phyloP scores from a whole-genome alignment of 2,329 filamentous ascomycete species.

The Fusarium heterosporum region DNA sequence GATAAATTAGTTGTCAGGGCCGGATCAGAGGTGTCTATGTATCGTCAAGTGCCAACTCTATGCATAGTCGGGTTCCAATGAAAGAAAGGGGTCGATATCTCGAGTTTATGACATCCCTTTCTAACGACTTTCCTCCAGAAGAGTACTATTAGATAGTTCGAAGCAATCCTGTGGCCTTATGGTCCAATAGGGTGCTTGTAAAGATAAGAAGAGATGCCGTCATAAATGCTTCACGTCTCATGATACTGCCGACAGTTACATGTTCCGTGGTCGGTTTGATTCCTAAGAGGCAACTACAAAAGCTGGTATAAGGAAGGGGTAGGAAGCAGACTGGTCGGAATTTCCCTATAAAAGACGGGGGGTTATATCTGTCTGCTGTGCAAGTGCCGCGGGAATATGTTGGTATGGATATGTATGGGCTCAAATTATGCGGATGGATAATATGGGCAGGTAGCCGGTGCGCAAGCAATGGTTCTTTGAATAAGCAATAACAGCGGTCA shows the following conservation, averaged over 20 bases:
- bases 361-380: neutral
- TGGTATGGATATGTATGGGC: neutral
- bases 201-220: slow-evolving; percentile 2
- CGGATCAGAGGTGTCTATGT: neutral
- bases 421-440: neutral
- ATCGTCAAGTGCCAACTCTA: neutral
- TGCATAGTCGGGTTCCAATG: slow-evolving; percentile 3
- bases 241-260: neutral
- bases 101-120: neutral
- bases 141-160: neutral
- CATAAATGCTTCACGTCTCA: neutral
- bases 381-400: neutral
- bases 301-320: neutral
- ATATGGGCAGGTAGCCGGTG: neutral
- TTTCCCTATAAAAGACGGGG: neutral
- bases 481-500: slow-evolving; percentile 1
- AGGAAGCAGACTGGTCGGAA: neutral
- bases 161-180: neutral
- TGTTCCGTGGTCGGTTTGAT: neutral
- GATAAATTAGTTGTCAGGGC: neutral
- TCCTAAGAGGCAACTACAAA: neutral
- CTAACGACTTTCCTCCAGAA: neutral
- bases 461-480: neutral
- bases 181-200: neutral
- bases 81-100: slow-evolving; percentile 19